phyloP scores from a whole-genome alignment of 169 alveolate genomes.

The Plasmodium sp. region DNA sequence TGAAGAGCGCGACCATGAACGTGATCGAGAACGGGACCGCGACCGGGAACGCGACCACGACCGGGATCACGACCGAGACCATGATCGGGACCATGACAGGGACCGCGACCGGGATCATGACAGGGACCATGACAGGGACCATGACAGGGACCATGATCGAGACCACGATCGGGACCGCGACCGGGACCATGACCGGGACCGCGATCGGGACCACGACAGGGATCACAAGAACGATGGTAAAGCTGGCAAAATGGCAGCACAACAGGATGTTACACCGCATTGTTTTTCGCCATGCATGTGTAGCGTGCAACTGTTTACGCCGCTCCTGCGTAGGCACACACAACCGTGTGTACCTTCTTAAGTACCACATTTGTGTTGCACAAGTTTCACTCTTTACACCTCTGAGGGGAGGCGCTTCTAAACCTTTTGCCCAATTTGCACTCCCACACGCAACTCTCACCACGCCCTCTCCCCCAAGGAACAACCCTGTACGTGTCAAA shows the following conservation, averaged over 20 bases:
- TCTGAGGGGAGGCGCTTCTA: not conserved
- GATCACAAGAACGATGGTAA: constrained; percentile 72
- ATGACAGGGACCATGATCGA: not conserved
- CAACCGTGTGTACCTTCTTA: not conserved
- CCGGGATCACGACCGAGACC: not conserved
- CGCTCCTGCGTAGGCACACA: not conserved
- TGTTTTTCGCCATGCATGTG: not conserved
- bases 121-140: not conserved
- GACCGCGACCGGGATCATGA: not conserved
- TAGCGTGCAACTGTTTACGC: not conserved
- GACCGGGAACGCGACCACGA: not conserved
- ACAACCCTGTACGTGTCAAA: constrained; percentile 72
- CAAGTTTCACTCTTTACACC: not conserved
- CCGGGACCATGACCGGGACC: not conserved
- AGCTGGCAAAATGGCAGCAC: not conserved
- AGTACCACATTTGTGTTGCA: not conserved
- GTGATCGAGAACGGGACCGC: not conserved
- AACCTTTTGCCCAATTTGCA: not conserved
- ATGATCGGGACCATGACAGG: not conserved
- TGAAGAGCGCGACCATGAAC: constrained; percentile 18
- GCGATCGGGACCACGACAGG: not conserved
- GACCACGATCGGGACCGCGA: not conserved
- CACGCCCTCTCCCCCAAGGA: not conserved
- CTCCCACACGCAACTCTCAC: not conserved
- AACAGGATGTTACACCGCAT: not conserved